Percentiles rank a stretch among this genome's conserved stretches.
Evolutionary conservation across 306 rosid species (phyloP).

Genomic region (Vigna reflexopilosa): DNA sequence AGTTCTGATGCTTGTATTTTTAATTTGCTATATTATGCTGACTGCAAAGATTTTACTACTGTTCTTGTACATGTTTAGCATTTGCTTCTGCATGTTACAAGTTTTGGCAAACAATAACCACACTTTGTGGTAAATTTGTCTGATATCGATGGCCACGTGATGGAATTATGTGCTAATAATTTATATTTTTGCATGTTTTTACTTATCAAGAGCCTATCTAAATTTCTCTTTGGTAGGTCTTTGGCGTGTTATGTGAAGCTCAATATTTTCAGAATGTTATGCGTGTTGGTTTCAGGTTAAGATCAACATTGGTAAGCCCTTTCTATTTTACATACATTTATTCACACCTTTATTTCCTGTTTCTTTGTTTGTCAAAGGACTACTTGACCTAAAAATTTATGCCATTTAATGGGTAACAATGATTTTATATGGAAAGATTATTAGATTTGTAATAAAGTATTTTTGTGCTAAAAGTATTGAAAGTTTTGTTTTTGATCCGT

Average conservation of each 20-base stretch:
- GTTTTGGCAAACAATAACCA: conserved; percentile 19
- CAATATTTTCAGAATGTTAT: conserved; percentile 98
- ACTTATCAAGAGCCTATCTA: conserved; percentile 33
- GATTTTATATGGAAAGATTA: conserved; percentile 5
- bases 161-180: conserved; percentile 25
- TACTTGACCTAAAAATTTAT: conserved; percentile 12
- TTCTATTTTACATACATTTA: conserved; percentile 5
- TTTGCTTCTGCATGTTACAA: conserved; percentile 11
- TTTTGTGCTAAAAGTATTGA: conserved; percentile 24
- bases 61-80: conserved; percentile 22
- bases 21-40: conserved; percentile 13
- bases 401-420: conserved; percentile 31
- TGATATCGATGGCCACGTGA: background rate
- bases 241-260: conserved; percentile 91
- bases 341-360: conserved; percentile 23
- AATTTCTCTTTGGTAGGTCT: conserved; percentile 60
- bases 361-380: conserved; percentile 4
- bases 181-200: conserved; percentile 18
- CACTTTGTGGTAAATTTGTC: conserved; percentile 17
- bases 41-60: conserved; percentile 13
- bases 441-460: conserved; percentile 6
- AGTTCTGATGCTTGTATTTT: conserved; percentile 37
- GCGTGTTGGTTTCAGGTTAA: conserved; percentile 87
- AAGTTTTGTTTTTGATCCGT: conserved; percentile 18
- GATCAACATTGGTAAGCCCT: conserved; percentile 83